Base-by-base conservation (phyloP, 768 basidiomycete species). In the Imleria badia region DNA sequence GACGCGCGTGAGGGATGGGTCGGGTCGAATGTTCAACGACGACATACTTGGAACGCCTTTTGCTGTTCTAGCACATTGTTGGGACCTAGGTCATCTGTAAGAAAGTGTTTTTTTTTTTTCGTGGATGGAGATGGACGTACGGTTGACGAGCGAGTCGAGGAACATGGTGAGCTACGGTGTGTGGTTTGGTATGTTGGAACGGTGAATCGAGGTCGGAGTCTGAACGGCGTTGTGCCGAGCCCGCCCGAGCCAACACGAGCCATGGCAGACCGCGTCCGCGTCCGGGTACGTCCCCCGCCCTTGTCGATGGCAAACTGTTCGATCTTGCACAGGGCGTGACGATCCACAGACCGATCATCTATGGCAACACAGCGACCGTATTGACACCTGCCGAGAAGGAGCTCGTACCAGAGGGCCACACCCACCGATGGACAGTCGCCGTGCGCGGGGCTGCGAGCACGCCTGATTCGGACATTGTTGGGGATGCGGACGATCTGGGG, bases 351-450 rank as follows among this genome's bases (percentile, higher is more conserved):
- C 92, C 95, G 2, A 84, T 99, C 60, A 91, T 98, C 56, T 98
- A 98, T 74, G 97, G 97, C 45, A 98, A 98, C 70, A 90, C 88
- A 13, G 92, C 96, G 31, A 79, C 81, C 1, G 83, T 93, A 51
- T 71, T 99, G 56, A 86, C 83, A 0, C 74, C 81, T 15, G 82
- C 85, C 61, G 94, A 97, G 68, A 81, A 84, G 50, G 81, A 84
- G 58, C 57, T 69, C 15, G 65, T 75, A 15, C 73, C 79, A 26
- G 79, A 81, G 8, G 91, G 94, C 60, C 94, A 95, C 63, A 98
- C 96, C 3, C 96, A 98, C 70, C 83, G 84, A 57, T 99, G 97
- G 97, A 98, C 94, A 1, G 88, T 99, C 54, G 95, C 94, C 26
- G 82, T 99, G 23, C 85, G 97, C 23, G 91, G 91, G 40, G 94